These are phyloP conservation scores for Aspergillus fijiensis DNA, from an alignment of 2,329 filamentous ascomycete species.

Conservation along the genomic window DNA sequence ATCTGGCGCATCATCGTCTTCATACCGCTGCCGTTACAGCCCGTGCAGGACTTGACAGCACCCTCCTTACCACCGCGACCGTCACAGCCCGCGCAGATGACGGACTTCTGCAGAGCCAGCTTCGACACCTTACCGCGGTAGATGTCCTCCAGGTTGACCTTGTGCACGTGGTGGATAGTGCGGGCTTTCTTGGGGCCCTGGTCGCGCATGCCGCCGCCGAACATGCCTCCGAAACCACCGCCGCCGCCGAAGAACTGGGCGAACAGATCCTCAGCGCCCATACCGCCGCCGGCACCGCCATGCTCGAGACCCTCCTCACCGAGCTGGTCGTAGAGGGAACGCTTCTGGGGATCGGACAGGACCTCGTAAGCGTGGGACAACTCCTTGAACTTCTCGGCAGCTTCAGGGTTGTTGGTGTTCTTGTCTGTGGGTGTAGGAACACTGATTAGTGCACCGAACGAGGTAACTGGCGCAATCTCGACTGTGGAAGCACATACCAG, in stretches of 20 bases:
- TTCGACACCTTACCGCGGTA: conserved; percentile 98
- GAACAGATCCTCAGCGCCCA: conserved; percentile 95
- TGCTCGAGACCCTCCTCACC: conserved; percentile 91
- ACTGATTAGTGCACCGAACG: conserved; percentile 1
- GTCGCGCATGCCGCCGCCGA: conserved; percentile 73
- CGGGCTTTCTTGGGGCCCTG: conserved; percentile 86
- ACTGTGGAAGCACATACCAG: conserved; percentile 63
- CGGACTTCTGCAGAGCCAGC: conserved; percentile 91
- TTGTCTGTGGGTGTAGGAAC: conserved; percentile 66
- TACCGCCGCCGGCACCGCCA: conserved; percentile 78
- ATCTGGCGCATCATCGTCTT: conserved; percentile 99
- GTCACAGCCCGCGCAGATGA: conserved; percentile 93
- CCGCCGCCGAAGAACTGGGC: conserved; percentile 91
- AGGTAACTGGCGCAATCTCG: not conserved
- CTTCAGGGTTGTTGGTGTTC: conserved; percentile 88
- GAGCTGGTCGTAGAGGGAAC: conserved; percentile 92
- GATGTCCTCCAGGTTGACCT: conserved; percentile 95
- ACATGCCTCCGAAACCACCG: conserved; percentile 72
- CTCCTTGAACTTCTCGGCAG: conserved; percentile 98
- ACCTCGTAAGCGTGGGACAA: conserved; percentile 94
- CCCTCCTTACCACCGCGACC: conserved; percentile 96
- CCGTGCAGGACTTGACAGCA: conserved; percentile 86
- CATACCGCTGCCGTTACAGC: conserved; percentile 93
- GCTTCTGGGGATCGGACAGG: conserved; percentile 88
- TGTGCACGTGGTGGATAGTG: conserved; percentile 97